phyloP scores from a whole-genome alignment of 208 protist species.

The Crithidia fasciculata region DNA sequence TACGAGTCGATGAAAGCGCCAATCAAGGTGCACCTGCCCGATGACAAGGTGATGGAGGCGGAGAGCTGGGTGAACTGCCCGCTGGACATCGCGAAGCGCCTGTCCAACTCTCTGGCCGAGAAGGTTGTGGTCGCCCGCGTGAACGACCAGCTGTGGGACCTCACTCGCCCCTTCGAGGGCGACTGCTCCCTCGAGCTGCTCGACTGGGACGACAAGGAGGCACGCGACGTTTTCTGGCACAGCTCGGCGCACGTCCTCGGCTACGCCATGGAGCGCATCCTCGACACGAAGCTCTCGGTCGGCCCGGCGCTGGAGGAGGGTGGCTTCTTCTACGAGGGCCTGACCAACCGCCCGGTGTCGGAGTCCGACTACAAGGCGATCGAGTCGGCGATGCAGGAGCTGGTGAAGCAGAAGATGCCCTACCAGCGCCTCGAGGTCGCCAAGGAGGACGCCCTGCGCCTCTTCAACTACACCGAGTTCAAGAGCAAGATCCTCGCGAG shows the following conservation, averaged over 20 bases:
- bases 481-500: slow-evolving; percentile 93
- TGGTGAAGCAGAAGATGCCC: slow-evolving; percentile 93
- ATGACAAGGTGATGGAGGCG: slow-evolving; percentile 91
- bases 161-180: slow-evolving; percentile 94
- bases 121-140: slow-evolving; percentile 92
- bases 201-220: slow-evolving; percentile 89
- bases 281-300: slow-evolving; percentile 93
- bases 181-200: slow-evolving; percentile 88
- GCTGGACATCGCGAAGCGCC: slow-evolving; percentile 92
- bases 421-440: slow-evolving; percentile 97
- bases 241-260: slow-evolving; percentile 99
- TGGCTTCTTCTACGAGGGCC: slow-evolving; percentile 97
- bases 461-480: slow-evolving; percentile 97
- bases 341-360: slow-evolving; percentile 67
- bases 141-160: slow-evolving; percentile 96
- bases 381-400: slow-evolving; percentile 87
- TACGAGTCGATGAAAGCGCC: slow-evolving; percentile 72
- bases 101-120: slow-evolving; percentile 91
- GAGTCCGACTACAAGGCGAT: slow-evolving; percentile 90
- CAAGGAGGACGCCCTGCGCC: slow-evolving; percentile 95
- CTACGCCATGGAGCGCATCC: slow-evolving; percentile 96
- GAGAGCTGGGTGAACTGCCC: slow-evolving; percentile 94
- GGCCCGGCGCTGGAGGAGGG: slow-evolving; percentile 95
- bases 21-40: slow-evolving; percentile 96
- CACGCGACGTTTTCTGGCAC: slow-evolving; percentile 98